Base-by-base conservation (phyloP, 108 stramenopile species). In the Cyclotella sp. region DNA sequence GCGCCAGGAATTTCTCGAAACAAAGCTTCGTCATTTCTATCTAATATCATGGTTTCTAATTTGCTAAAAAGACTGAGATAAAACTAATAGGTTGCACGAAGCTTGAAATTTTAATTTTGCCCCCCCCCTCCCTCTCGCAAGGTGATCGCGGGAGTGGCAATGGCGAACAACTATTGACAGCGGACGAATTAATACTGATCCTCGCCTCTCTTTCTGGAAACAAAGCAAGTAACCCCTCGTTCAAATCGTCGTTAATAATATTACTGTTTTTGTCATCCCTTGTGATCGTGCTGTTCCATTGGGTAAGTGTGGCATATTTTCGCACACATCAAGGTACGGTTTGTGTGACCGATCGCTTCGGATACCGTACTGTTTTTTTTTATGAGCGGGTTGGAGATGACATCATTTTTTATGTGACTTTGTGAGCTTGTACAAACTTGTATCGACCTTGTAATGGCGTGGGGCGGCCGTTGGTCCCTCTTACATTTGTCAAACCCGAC, bases 221-320 rank as follows among this genome's bases (percentile, higher is more conserved):
- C 15, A 49, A 49, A 3, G 47, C 57, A 58, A 28, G 57, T 58
- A 58, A 58, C 57, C 57, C 57, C 57, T 58, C 27, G 57, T 58
- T 58, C 5, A 12, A 21, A 58, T 58, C 27, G 57, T 21, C 22
- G 57, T 58, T 12, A 58, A 58, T 58, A 5, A 51, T 51, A 19
- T 51, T 18, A 28, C 26, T 58, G 1, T 28, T 14, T 28, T 13
- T 21, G 57, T 14, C 13, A 21, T 13, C 13, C 13, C 13, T 6
- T 21, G 1, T 14, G 57, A 21, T 27, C 27, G 22, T 21, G 22
- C 13, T 21, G 13, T 28, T 28, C 13, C 13, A 28, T 58, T 21
- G 13, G 57, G 57, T 58, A 24, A 58, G 57, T 58, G 22, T 34
- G 26, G 57, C 27, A 58, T n/a, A 49, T 49, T 49, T 34, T 34